Evolutionary conservation across 2,329 filamentous ascomycete species (phyloP).

Genomic region (Aspergillus novoparasiticus): DNA sequence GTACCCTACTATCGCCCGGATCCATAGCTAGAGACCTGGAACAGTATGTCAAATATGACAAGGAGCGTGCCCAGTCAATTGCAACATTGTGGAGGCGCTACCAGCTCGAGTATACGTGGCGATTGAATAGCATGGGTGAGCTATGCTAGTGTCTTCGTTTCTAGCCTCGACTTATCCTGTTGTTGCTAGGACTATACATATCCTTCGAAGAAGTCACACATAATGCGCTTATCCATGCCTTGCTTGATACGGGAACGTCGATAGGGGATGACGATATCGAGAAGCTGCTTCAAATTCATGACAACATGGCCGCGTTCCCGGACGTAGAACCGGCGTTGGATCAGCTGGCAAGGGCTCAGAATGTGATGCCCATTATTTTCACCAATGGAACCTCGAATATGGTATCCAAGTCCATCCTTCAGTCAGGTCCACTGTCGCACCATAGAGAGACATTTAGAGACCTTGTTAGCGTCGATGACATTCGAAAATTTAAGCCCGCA

Average conservation of each 20-base stretch:
- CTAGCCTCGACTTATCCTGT: conserved; percentile 5
- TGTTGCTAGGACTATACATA: conserved; percentile 58
- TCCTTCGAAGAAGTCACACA: conserved; percentile 66
- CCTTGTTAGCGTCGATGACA: conserved; percentile 64
- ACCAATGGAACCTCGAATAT: conserved; percentile 69
- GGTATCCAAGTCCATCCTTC: conserved; percentile 62
- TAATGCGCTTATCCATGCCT: conserved; percentile 64
- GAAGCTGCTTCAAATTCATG: conserved; percentile 64
- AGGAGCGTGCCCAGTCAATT: conserved; percentile 58
- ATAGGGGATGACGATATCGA: conserved; percentile 50
- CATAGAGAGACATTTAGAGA: conserved; percentile 54
- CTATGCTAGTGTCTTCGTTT: conserved; percentile 10
- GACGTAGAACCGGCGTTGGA: conserved; percentile 62
- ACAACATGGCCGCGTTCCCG: conserved; percentile 64
- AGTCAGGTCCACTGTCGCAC: conserved; percentile 58
- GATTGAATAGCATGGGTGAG: conserved; percentile 73
- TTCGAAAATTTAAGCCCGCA: conserved; percentile 66
- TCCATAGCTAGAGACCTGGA: conserved; percentile 65
- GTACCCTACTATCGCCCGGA: conserved; percentile 71
- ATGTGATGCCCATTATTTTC: conserved; percentile 64
- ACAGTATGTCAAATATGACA: conserved; percentile 55
- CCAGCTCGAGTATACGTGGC: conserved; percentile 78
- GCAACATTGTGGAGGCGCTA: conserved; percentile 67
- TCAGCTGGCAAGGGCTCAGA: conserved; percentile 44
- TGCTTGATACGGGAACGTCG: conserved; percentile 57